Conservation (phyloP, 2,329 filamentous ascomycete genomes). For the Stemphylium beticola region DNA sequence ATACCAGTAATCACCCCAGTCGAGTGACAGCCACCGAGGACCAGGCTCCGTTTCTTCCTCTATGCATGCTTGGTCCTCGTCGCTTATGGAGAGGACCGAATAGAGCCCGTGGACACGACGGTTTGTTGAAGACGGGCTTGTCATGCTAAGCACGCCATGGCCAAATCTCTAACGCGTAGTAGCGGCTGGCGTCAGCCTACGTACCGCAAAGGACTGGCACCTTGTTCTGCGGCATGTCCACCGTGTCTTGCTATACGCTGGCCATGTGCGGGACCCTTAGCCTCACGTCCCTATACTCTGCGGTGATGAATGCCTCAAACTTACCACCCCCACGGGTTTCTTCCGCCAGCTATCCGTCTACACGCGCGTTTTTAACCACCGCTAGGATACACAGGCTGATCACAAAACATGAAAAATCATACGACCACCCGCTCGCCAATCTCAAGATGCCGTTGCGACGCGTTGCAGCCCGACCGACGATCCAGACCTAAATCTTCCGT, state of each 20-base stretch:
- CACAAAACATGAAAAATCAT: not conserved
- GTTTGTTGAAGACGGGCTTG: not conserved
- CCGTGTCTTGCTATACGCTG: slow-evolving; percentile 1
- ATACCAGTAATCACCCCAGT: not conserved
- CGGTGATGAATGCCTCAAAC: too few relatives aligned
- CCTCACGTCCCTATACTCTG: too few relatives aligned
- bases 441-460: not conserved
- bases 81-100: slow-evolving; percentile 1
- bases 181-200: slow-evolving; percentile 3
- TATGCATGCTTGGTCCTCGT: not conserved
- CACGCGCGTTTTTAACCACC: too few relatives aligned
- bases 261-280: not conserved
- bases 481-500: not conserved
- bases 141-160: slow-evolving; percentile 2
- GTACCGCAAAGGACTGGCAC: not conserved
- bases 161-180: slow-evolving; percentile 1
- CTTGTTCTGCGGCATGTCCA: not conserved
- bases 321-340: too few relatives aligned
- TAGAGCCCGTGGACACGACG: not conserved
- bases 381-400: too few relatives aligned
- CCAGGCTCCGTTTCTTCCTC: not conserved
- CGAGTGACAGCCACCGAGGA: slow-evolving; percentile 2
- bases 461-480: not conserved
- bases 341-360: too few relatives aligned
- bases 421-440: not conserved